These are phyloP conservation scores for Immersiporthe knoxdaviesiana DNA, from an alignment of 2,329 filamentous ascomycete species.

Conservation along the genomic window DNA sequence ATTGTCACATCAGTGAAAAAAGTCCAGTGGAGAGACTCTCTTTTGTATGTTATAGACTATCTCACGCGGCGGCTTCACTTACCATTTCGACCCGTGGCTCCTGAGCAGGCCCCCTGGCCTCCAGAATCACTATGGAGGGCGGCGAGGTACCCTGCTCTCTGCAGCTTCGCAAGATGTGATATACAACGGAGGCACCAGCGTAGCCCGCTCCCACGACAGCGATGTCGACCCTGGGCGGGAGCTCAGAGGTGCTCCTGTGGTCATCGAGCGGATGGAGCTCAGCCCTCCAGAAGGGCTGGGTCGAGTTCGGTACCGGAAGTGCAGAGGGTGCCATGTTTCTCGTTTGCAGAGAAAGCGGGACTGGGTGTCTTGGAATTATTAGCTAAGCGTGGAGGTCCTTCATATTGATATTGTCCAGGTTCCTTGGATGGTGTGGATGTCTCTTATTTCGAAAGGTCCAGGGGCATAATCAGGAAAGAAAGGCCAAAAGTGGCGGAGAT, in stretches of 20 bases:
- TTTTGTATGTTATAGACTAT: no score
- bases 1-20: constrained; percentile 22
- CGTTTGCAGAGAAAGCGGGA: background rate
- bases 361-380: background rate
- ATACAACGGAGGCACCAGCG: constrained; percentile 48
- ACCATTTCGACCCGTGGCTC: constrained; percentile 44
- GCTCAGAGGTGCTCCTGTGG: constrained; percentile 41
- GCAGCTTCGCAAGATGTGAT: constrained; percentile 42
- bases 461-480: background rate
- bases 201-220: constrained; percentile 53
- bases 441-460: background rate
- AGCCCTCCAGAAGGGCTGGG: constrained; percentile 48
- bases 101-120: constrained; percentile 43
- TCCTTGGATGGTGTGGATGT: background rate
- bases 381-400: background rate
- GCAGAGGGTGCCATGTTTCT: constrained; percentile 27
- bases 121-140: constrained; percentile 39
- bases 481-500: background rate
- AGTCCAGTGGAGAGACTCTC: no score
- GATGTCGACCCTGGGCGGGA: constrained; percentile 48
- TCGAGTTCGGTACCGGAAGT: constrained; percentile 36
- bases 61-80: constrained; percentile 27
- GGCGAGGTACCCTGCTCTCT: constrained; percentile 10
- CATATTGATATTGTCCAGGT: background rate
- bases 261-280: constrained; percentile 45